Evolutionary conservation across 2,329 filamentous ascomycete species (phyloP), one percentile per base, ranked within the genome.

Genomic region (Cordyceps tenuipes): DNA sequence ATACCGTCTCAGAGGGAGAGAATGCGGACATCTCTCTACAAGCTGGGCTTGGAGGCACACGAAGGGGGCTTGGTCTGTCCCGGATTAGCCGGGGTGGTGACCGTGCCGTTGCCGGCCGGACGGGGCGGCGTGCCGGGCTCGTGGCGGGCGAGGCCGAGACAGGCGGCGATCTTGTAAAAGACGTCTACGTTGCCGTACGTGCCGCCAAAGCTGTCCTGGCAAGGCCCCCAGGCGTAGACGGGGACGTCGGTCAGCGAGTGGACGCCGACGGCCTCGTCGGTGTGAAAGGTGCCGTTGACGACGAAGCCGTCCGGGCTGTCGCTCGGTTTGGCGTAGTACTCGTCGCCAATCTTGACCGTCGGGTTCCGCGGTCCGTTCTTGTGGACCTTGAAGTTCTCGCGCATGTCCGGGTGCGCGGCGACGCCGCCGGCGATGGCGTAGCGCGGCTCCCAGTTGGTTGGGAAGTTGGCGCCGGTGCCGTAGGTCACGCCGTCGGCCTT

Each of bases 391-490:
- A 86, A 95, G 75, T 89, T 82, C 77, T 95, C 90, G 23, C 88
- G 81, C 67, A 80, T 84, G 71, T 95, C 90, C 0, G 90, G 90
- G 68, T 82, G 81, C 36, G 88, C 88, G 53, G 79, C 83, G 39
- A 90, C 73, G 56, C 90, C 90, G 46, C 85, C 81, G 60, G 88
- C 89, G 55, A 95, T 83, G 61, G 88, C 88, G 75, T 93, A 94
- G 36, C 90, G 83, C 15, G 90, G 90, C 70, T 90, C 87, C 90
- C 90, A 94, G 77, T 90, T 91, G 63, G 82, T 79, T 21, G 90
- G 90, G 79, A 94, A 95, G 76, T 89, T 83, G 66, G 83, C 79
- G 56, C 87, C 87, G 23, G 89, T 88, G 66, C 81, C 81, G 77
- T 93, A 93, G 61, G 82, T 82, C 64, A 88, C 79, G 62, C 82